These are phyloP conservation scores for Hypoxylon sp. DNA, from an alignment of 2,329 filamentous ascomycete genomes.

Conservation along the genomic window DNA sequence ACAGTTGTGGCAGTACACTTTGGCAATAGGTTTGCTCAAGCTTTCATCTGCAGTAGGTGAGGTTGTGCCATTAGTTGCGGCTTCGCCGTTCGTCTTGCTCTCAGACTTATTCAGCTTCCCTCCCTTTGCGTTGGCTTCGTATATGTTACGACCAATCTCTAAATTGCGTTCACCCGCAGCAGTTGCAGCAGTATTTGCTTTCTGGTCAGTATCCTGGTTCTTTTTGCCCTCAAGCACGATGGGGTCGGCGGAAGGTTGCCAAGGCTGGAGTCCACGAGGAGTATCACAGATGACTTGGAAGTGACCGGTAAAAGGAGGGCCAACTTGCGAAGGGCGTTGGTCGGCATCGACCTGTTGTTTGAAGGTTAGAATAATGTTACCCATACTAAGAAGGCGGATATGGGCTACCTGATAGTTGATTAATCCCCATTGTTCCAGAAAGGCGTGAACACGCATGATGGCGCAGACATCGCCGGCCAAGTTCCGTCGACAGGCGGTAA, in stretches of 20 bases:
- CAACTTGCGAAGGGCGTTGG: constrained; percentile 92
- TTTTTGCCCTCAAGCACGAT: constrained; percentile 69
- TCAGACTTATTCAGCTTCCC: constrained; percentile 74
- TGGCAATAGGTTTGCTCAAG: constrained; percentile 70
- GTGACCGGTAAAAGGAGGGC: constrained; percentile 95
- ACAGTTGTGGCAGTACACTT: constrained; percentile 88
- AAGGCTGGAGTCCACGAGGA: constrained; percentile 90
- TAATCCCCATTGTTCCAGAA: constrained; percentile 97
- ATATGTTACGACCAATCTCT: constrained; percentile 94
- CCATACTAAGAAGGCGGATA: no score
- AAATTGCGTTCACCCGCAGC: constrained; percentile 86
- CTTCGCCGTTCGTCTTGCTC: constrained; percentile 79
- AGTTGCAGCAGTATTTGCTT: constrained; percentile 70
- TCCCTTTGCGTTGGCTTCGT: constrained; percentile 87
- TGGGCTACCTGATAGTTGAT: constrained; percentile 99
- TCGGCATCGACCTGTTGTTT: constrained; percentile 85
- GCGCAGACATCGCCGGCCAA: constrained; percentile 97
- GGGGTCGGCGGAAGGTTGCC: constrained; percentile 87
- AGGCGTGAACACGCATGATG: constrained; percentile 98
- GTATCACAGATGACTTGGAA: constrained; percentile 97
- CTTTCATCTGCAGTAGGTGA: constrained; percentile 61
- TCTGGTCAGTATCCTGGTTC: constrained; percentile 74
- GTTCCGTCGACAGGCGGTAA: constrained; percentile 94
- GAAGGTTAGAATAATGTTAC: no score
- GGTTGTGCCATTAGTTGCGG: constrained; percentile 69